phyloP scores from a whole-genome alignment of 495 filamentous ascomycete genomes.

The Lophiotrema nucula region DNA sequence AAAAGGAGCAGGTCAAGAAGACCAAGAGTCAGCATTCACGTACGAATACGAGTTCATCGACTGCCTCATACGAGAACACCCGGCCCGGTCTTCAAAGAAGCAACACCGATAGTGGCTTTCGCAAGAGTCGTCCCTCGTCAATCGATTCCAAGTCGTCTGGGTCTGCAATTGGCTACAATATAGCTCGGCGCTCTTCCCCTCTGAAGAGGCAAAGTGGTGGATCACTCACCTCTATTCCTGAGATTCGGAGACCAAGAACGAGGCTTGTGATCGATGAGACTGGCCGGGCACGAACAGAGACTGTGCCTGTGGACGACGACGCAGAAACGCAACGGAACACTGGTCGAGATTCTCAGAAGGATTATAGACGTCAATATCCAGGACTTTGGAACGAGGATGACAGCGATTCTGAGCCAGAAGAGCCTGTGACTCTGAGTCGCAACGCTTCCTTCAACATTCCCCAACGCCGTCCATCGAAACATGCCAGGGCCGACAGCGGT shows the following conservation, averaged over 20 bases:
- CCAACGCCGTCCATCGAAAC: slow-evolving; percentile 34
- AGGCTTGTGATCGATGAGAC: slow-evolving; percentile 43
- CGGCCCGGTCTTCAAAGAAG: slow-evolving; percentile 37
- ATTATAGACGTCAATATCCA: slow-evolving; percentile 37
- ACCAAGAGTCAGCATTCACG: slow-evolving; percentile 36
- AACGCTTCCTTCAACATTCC: slow-evolving; percentile 39
- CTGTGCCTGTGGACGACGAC: slow-evolving; percentile 31
- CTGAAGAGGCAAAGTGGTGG: slow-evolving; percentile 37
- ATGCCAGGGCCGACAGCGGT: slow-evolving; percentile 35
- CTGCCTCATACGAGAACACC: slow-evolving; percentile 14
- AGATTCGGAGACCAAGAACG: slow-evolving; percentile 32
- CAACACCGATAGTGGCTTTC: slow-evolving; percentile 39
- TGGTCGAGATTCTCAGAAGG: slow-evolving; percentile 22
- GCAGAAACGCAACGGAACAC: slow-evolving; percentile 33
- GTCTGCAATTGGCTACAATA: slow-evolving; percentile 21
- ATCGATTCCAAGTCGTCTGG: slow-evolving; percentile 29
- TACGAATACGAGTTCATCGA: slow-evolving; percentile 33
- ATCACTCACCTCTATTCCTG: slow-evolving; percentile 33
- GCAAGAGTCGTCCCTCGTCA: slow-evolving; percentile 25
- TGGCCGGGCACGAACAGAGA: slow-evolving; percentile 43
- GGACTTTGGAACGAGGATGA: slow-evolving; percentile 40
- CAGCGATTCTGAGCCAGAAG: slow-evolving; percentile 36
- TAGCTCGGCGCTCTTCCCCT: slow-evolving; percentile 31
- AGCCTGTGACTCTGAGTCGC: slow-evolving; percentile 28
- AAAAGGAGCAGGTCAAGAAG: slow-evolving; percentile 28